Conservation (phyloP, 2,329 filamentous ascomycete genomes). For the Zymoseptoria ardabiliae region DNA sequence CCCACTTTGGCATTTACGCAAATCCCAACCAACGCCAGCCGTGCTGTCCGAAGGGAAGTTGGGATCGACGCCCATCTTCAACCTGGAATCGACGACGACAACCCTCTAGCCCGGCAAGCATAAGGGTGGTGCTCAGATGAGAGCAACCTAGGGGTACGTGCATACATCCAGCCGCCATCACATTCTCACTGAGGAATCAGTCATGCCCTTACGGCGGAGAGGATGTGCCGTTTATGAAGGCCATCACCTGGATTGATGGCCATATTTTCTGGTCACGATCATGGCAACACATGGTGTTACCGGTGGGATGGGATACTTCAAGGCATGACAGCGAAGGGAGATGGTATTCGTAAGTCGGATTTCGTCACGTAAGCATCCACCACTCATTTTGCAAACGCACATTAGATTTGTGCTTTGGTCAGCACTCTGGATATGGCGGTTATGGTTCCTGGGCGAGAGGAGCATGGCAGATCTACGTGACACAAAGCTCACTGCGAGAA, state of each 20-base stretch:
- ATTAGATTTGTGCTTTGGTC: slow-evolving; percentile 26
- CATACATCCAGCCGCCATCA: neutral
- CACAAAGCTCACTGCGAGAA: slow-evolving; percentile 15
- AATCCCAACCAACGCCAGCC: slow-evolving; percentile 42
- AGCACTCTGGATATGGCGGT: slow-evolving; percentile 24
- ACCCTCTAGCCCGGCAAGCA: slow-evolving; percentile 35
- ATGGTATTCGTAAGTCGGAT: slow-evolving; percentile 18
- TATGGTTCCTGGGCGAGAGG: slow-evolving; percentile 30
- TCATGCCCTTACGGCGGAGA: slow-evolving; percentile 36
- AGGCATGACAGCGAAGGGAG: slow-evolving; percentile 25
- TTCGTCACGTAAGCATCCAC: neutral
- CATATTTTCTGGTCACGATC: slow-evolving; percentile 58
- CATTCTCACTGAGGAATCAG: neutral
- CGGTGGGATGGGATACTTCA: slow-evolving; percentile 23
- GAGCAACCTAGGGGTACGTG: slow-evolving; percentile 24
- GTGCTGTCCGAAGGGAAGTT: slow-evolving; percentile 33
- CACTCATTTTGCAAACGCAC: neutral
- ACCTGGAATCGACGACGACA: slow-evolving; percentile 42
- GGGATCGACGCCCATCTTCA: slow-evolving; percentile 38
- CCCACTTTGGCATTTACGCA: slow-evolving; percentile 51
- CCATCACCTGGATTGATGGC: slow-evolving; percentile 51
- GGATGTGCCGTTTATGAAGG: slow-evolving; percentile 57
- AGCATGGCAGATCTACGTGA: slow-evolving; percentile 23
- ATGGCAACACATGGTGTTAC: slow-evolving; percentile 36
- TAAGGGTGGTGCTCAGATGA: slow-evolving; percentile 33